Conservation (phyloP, 129 eudicot species). For the Tagetes patula region DNA sequence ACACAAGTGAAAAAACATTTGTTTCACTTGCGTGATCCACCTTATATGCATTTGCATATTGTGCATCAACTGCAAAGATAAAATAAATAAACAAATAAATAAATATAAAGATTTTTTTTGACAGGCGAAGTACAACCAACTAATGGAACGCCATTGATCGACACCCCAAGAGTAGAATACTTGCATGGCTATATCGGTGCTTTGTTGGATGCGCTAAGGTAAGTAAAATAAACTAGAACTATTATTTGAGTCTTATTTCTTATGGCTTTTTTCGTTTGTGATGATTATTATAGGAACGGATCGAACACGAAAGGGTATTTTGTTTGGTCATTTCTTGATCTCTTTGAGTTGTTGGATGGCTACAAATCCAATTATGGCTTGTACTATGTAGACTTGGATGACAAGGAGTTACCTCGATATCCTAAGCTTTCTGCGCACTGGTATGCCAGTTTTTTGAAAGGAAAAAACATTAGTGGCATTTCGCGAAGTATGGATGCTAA, state of each 20-base stretch:
- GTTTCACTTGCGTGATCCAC: too few relatives aligned
- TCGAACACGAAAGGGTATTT: constrained; percentile 51
- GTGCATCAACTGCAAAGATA: too few relatives aligned
- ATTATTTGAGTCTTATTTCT: neutral
- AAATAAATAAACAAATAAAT: neutral
- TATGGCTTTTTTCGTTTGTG: neutral
- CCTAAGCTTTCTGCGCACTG: constrained; percentile 57
- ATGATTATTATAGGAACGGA: constrained; percentile 45
- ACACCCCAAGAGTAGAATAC: constrained; percentile 54
- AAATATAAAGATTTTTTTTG: neutral
- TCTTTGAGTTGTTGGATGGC: constrained; percentile 39
- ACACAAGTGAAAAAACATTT: too few relatives aligned
- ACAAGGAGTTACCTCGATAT: constrained; percentile 44
- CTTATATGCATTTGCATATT: too few relatives aligned
- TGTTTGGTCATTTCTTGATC: constrained; percentile 53
- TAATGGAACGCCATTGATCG: constrained; percentile 46
- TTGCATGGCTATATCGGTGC: constrained; percentile 62
- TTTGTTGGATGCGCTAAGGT: constrained; percentile 68
- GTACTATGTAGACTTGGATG: constrained; percentile 49
- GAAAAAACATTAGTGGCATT: constrained; percentile 29
- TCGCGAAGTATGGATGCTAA: constrained; percentile 15
- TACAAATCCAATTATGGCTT: constrained; percentile 37
- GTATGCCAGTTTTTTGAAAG: constrained; percentile 50
- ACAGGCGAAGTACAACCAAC: constrained; percentile 50
- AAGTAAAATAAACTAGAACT: neutral